Evolutionary conservation across 768 basidiomycete species (phyloP).

Genomic region (Cyclocybe cylindracea): DNA sequence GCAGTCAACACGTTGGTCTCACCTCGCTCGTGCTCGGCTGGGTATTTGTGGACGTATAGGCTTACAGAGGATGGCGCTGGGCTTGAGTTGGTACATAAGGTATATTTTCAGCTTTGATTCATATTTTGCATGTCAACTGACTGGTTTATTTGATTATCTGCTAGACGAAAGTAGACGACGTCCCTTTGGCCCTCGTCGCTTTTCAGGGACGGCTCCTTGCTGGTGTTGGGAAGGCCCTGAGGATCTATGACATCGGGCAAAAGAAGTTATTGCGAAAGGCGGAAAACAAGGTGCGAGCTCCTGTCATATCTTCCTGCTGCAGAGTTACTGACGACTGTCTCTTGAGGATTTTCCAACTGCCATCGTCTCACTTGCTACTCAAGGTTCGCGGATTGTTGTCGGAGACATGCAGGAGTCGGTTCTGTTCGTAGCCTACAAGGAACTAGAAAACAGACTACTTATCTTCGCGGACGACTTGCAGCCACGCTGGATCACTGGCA

Average conservation of each 20-base stretch:
- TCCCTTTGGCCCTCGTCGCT: constrained; percentile 82
- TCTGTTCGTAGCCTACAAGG: constrained; percentile 88
- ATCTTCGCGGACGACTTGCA: constrained; percentile 94
- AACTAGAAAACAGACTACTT: constrained; percentile 90
- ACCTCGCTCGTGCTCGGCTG: constrained; percentile 86
- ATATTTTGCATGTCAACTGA: not conserved
- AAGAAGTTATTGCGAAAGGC: constrained; percentile 96
- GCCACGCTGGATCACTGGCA: constrained; percentile 88
- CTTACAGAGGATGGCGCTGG: constrained; percentile 80
- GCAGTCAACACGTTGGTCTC: constrained; percentile 83
- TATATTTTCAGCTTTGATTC: constrained; percentile 24
- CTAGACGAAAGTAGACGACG: constrained; percentile 93
- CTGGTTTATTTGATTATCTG: not conserved
- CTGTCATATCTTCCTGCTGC: not conserved
- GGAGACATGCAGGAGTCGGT: constrained; percentile 98
- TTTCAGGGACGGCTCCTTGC: constrained; percentile 94
- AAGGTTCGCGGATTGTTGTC: constrained; percentile 92
- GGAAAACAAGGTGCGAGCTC: constrained; percentile 82
- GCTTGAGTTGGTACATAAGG: constrained; percentile 88
- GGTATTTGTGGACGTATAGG: constrained; percentile 85
- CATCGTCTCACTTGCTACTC: constrained; percentile 88
- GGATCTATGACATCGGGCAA: constrained; percentile 96
- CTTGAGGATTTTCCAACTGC: constrained; percentile 78
- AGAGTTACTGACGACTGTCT: not conserved
- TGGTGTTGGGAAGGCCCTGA: constrained; percentile 89